Conservation (phyloP, 2,329 filamentous ascomycete genomes). For the Claviceps spartinae region DNA sequence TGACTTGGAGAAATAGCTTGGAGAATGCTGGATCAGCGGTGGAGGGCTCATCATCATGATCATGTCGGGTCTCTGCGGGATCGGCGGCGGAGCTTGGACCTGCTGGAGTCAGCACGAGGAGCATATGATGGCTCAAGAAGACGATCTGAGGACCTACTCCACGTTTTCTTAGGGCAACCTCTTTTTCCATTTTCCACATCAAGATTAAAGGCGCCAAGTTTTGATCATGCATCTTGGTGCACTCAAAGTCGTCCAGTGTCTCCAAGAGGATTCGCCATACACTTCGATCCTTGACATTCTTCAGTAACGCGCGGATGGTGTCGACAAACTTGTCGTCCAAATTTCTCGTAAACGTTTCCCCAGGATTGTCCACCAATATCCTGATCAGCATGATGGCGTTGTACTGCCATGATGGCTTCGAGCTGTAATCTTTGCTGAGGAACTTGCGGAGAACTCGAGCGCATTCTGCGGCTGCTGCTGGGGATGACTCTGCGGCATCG, state of each 20-base stretch:
- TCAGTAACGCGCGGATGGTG: slow-evolving; percentile 61
- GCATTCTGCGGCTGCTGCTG: slow-evolving; percentile 68
- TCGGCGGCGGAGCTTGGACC: slow-evolving; percentile 9
- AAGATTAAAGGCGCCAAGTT: slow-evolving; percentile 55
- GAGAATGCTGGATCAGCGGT: slow-evolving; percentile 24
- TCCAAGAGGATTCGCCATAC: slow-evolving; percentile 81
- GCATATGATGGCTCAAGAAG: background rate
- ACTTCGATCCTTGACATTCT: slow-evolving; percentile 54
- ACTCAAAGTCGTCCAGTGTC: slow-evolving; percentile 67
- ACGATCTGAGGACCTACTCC: slow-evolving; percentile 27
- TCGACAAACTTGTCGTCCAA: slow-evolving; percentile 74
- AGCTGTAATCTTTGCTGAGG: slow-evolving; percentile 57
- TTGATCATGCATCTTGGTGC: slow-evolving; percentile 58
- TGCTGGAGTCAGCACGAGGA: slow-evolving; percentile 5
- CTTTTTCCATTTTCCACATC: slow-evolving; percentile 88
- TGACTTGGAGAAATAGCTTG: slow-evolving; percentile 45
- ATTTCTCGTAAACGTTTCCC: slow-evolving; percentile 79
- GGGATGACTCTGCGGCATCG: slow-evolving; percentile 86
- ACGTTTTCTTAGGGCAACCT: slow-evolving; percentile 40
- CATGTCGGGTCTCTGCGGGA: slow-evolving; percentile 8
- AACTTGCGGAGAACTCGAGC: slow-evolving; percentile 72
- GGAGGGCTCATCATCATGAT: slow-evolving; percentile 3
- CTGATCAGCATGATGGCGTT: slow-evolving; percentile 92
- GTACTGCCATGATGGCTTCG: slow-evolving; percentile 64
- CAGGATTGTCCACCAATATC: slow-evolving; percentile 86